Base-by-base conservation (phyloP, 768 basidiomycete species). In the Suillus hirtellus region DNA sequence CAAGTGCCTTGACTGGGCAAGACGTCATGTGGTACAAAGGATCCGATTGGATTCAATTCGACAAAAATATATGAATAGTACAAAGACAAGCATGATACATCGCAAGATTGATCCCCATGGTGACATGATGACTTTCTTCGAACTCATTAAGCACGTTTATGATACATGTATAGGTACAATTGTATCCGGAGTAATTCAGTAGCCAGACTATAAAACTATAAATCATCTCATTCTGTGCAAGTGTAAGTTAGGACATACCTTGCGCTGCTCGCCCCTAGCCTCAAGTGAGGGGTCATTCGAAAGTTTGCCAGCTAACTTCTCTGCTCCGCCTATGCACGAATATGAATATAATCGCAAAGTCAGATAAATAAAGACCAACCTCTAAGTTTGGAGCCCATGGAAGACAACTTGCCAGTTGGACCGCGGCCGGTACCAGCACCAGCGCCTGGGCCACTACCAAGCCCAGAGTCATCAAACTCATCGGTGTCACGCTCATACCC, bases 401-500 rank as follows among this genome's bases (percentile, higher is more conserved):
- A 60, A 5, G 47, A 6, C 2, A 12, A 19, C 34, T 35, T 35
- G 50, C 50, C 31, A 37, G 44, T 55, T 38, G 37, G 38, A 17
- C 12, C 59, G 10, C 44, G 64, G 53, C 63, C 42, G 15, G 34
- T 11, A 12, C 56, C 24, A 40, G 55, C 24, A 3, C 34, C 52
- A 12, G 24, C 24, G 34, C 35, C 53, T 12, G 35, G 53, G 11
- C 63, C 34, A 27, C 31, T 6, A 10, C n/a, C 42, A 24, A 24
- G 0, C 5, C 40, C 43, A 46, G 59, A 43, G 35, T 66, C 63
- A 34, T 64, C 65, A 59, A 64, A 61, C 9, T 61, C 63, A 19
- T 66, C 65, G 21, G 1, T 15, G 4, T 65, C 59, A 11, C 65
- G 58, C 43, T 66, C 65, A 38, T 66, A 66, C 15, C 65, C 65